Conservation (phyloP, 2,329 filamentous ascomycete genomes). For the Fusarium veterinarium region DNA sequence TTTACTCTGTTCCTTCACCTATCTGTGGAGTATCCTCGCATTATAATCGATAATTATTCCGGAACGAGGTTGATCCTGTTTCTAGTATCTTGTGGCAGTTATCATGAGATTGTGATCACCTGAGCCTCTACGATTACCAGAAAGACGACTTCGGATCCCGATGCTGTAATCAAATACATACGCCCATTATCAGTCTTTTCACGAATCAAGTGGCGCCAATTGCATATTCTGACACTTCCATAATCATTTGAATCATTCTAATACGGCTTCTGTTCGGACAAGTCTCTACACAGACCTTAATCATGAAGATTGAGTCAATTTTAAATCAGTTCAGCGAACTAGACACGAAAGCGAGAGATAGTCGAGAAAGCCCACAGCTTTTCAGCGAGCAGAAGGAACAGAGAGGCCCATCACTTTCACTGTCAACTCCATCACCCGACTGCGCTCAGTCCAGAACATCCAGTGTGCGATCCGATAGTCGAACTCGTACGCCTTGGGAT, state of each 20-base stretch:
- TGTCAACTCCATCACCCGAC: slow-evolving; percentile 52
- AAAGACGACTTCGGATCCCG: slow-evolving; percentile 22
- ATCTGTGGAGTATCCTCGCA: slow-evolving; percentile 15
- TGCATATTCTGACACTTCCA: slow-evolving; percentile 4
- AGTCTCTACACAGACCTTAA: background rate
- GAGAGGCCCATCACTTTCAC: slow-evolving; percentile 33
- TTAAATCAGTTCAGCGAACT: slow-evolving; percentile 41
- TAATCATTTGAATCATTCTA: slow-evolving; percentile 14
- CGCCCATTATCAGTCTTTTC: slow-evolving; percentile 10
- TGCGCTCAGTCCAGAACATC: slow-evolving; percentile 40
- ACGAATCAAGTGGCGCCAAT: background rate
- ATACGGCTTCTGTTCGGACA: slow-evolving; percentile 4
- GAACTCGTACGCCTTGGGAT: slow-evolving; percentile 61
- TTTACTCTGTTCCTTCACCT: slow-evolving; percentile 8
- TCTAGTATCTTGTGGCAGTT: slow-evolving; percentile 18
- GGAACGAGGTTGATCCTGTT: slow-evolving; percentile 31
- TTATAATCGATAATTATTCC: slow-evolving; percentile 42
- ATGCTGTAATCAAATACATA: slow-evolving; percentile 25
- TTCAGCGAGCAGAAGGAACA: slow-evolving; percentile 6
- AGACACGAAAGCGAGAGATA: slow-evolving; percentile 12
- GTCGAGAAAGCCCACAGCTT: slow-evolving; percentile 17
- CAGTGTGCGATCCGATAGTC: slow-evolving; percentile 36
- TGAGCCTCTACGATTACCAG: slow-evolving; percentile 22
- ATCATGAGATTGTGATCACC: slow-evolving; percentile 31
- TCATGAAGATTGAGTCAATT: slow-evolving; percentile 38